Percentiles rank a stretch among this genome's conserved stretches.
Evolutionary conservation across 495 filamentous ascomycete genomes (phyloP).

Genomic region (Aspergillus diversus): DNA sequence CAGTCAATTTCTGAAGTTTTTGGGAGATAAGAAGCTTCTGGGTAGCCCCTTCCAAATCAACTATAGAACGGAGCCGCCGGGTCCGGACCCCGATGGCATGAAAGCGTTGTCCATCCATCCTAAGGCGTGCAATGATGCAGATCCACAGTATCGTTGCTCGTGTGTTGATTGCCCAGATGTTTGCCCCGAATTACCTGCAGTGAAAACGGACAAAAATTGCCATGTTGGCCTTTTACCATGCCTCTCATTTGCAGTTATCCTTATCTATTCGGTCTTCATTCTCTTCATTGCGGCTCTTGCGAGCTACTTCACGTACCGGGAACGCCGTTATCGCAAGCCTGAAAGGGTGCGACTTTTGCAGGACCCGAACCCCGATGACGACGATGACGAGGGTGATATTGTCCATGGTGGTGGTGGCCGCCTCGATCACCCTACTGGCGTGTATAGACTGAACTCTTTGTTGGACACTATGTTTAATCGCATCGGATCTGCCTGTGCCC

Average conservation of each 20-base stretch:
- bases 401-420: slow-evolving; percentile 70
- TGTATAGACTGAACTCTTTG: slow-evolving; percentile 77
- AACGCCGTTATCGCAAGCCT: slow-evolving; percentile 70
- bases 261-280: slow-evolving; percentile 79
- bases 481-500: slow-evolving; percentile 81
- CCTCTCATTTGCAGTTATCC: slow-evolving; percentile 86
- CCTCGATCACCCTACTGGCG: slow-evolving; percentile 65
- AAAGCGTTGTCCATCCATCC: slow-evolving; percentile 63
- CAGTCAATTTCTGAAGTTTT: slow-evolving; percentile 78
- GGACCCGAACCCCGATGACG: slow-evolving; percentile 80
- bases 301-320: slow-evolving; percentile 74
- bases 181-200: slow-evolving; percentile 77
- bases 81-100: slow-evolving; percentile 62
- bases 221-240: slow-evolving; percentile 86
- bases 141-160: slow-evolving; percentile 83
- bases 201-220: slow-evolving; percentile 69
- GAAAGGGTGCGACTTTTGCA: slow-evolving; percentile 85
- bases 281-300: slow-evolving; percentile 66
- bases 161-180: slow-evolving; percentile 89
- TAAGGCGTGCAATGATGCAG: slow-evolving; percentile 85
- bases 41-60: slow-evolving; percentile 98
- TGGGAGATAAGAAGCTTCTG: slow-evolving; percentile 85
- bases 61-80: slow-evolving; percentile 66
- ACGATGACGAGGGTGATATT: slow-evolving; percentile 81
- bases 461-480: slow-evolving; percentile 78